Conservation (phyloP, 1,284 basidiomycete species). For the Leccinum pachyderme region DNA sequence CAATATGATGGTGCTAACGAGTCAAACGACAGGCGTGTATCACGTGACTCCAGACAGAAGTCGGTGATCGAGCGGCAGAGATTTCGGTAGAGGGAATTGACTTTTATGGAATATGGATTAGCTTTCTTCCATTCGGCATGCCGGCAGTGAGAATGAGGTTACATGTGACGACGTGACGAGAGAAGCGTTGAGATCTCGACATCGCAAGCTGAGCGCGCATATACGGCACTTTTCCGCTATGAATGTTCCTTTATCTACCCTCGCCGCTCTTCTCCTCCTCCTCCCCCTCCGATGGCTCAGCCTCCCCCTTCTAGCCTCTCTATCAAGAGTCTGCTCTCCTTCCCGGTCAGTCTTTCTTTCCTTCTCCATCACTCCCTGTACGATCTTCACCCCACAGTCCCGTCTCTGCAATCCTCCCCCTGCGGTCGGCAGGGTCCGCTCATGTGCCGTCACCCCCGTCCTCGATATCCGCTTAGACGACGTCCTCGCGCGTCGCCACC, state of each 20-base stretch:
- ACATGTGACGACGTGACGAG: constrained; percentile 4
- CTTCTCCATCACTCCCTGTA: not conserved
- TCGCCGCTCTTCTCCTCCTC: not conserved
- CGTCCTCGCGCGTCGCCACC: constrained; percentile 64
- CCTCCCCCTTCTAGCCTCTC: constrained; percentile 49
- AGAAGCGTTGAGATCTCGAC: constrained; percentile 17
- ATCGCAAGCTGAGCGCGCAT: constrained; percentile 1
- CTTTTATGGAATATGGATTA: constrained; percentile 8
- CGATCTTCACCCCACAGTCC: constrained; percentile 36
- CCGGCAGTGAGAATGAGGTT: not conserved
- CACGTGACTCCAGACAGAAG: constrained; percentile 64
- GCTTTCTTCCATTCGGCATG: constrained; percentile 8
- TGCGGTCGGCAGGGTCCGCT: constrained; percentile 61
- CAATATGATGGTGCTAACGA: not conserved
- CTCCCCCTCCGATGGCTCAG: constrained; percentile 22
- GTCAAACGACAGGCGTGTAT: constrained; percentile 49
- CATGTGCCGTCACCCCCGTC: constrained; percentile 58
- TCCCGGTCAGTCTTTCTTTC: constrained; percentile 38
- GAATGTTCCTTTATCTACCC: not conserved
- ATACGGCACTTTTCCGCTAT: constrained; percentile 14
- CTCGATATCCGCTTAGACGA: constrained; percentile 65
- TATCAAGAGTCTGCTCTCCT: constrained; percentile 43
- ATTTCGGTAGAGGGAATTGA: constrained; percentile 44
- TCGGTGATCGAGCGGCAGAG: constrained; percentile 69
- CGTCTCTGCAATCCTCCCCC: constrained; percentile 69